Conservation (phyloP, 352 stramenopile genomes). For the Globisporangium orthogonon region DNA sequence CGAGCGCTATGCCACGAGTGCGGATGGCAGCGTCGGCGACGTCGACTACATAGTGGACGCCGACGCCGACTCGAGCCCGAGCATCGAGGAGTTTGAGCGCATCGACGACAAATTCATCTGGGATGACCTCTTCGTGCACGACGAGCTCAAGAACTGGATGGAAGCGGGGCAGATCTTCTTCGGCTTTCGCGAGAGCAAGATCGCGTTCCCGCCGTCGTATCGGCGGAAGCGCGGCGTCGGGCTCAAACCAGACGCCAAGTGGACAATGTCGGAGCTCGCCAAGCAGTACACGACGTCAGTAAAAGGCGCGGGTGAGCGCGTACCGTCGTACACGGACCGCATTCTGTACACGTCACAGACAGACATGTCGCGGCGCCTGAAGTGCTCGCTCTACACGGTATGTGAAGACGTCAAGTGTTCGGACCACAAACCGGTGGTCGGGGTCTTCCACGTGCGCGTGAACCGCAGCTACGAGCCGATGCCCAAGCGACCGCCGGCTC, state of each 20-base stretch:
- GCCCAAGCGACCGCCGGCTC: slow-evolving; percentile 31
- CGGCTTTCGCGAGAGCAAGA: slow-evolving; percentile 68
- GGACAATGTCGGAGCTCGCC: slow-evolving; percentile 20
- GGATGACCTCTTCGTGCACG: slow-evolving; percentile 62
- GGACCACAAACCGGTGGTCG: slow-evolving; percentile 82
- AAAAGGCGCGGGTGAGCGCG: slow-evolving; percentile 47
- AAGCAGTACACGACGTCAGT: slow-evolving; percentile 56
- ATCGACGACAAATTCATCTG: slow-evolving; percentile 32
- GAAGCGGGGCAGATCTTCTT: slow-evolving; percentile 51
- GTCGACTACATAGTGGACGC: slow-evolving; percentile 1
- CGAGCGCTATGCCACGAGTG: slow-evolving; percentile 18
- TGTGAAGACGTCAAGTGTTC: slow-evolving; percentile 68
- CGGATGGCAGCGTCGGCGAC: neutral
- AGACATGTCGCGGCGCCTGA: slow-evolving; percentile 56
- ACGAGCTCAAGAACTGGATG: slow-evolving; percentile 66
- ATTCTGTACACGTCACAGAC: slow-evolving; percentile 81
- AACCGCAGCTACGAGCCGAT: slow-evolving; percentile 50
- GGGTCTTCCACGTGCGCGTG: slow-evolving; percentile 62
- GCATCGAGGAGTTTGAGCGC: slow-evolving; percentile 22
- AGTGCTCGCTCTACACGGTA: slow-evolving; percentile 62
- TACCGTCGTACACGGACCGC: slow-evolving; percentile 88
- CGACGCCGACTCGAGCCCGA: slow-evolving; percentile 5
- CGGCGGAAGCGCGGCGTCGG: slow-evolving; percentile 43
- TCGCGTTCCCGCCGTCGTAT: slow-evolving; percentile 74
- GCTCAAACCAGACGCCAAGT: slow-evolving; percentile 8